These are phyloP conservation scores for Wickerhamomyces chambardii DNA, from an alignment of 805 yeast genomes.

Conservation along the genomic window DNA sequence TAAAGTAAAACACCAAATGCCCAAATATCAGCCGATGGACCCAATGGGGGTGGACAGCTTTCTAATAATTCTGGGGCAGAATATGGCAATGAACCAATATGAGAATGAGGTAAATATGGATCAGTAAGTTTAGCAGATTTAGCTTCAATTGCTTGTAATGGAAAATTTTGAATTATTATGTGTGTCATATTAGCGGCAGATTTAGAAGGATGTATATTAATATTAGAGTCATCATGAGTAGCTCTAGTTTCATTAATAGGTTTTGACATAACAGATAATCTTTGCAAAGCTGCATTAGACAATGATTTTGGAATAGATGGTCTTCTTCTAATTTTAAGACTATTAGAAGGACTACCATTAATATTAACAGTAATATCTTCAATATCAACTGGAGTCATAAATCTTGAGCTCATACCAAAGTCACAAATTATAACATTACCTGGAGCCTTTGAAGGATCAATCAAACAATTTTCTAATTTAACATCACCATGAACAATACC, in stretches of 20 bases:
- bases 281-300: constrained; percentile 16
- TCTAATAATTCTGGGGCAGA: constrained; percentile 81
- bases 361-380: constrained; percentile 18
- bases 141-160: constrained; percentile 5
- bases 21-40: constrained; percentile 80
- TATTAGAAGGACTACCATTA: too few species aligned
- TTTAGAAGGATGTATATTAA: constrained; percentile 2
- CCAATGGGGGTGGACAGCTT: constrained; percentile 50
- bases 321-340: constrained; percentile 11
- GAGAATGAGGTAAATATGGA: constrained; percentile 39
- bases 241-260: constrained; percentile 16
- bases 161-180: constrained; percentile 3
- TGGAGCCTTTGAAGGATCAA: constrained; percentile 35
- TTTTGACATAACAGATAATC: constrained; percentile 7
- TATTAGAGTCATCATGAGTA: constrained; percentile 21
- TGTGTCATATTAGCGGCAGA: constrained; percentile 1
- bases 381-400: constrained; percentile 6
- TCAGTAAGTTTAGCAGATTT: constrained; percentile 4
- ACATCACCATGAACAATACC: constrained; percentile 73
- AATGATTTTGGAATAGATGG: constrained; percentile 25
- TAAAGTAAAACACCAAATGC: constrained; percentile 77
- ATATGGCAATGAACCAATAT: constrained; percentile 86
- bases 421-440: constrained; percentile 59
- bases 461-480: constrained; percentile 62
- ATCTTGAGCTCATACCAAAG: constrained; percentile 68